phyloP scores from a whole-genome alignment of 169 alveolate species.

The Perkinsus marinus region DNA sequence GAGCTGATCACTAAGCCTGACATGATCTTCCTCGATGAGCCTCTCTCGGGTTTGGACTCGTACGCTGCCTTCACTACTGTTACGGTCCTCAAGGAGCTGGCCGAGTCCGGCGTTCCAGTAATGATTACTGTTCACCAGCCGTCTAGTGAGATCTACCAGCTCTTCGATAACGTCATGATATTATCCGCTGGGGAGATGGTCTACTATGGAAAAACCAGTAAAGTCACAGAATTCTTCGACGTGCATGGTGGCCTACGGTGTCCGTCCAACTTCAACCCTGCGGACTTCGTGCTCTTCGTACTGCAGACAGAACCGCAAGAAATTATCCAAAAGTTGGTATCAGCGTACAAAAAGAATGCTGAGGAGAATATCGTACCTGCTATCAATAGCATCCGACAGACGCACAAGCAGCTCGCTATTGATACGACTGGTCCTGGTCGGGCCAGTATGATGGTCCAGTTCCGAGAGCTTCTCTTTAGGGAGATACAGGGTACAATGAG shows the following conservation, averaged over 20 bases:
- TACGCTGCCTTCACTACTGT: constrained; percentile 54
- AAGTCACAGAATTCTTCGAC: not conserved
- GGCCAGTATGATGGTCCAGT: not conserved
- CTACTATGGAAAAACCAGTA: constrained; percentile 32
- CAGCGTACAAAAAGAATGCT: not conserved
- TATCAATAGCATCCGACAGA: not conserved
- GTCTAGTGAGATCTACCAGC: constrained; percentile 37
- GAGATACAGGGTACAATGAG: not conserved
- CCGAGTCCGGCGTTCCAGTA: constrained; percentile 51
- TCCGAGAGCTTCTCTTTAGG: not conserved
- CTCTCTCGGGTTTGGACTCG: constrained; percentile 73
- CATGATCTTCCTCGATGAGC: constrained; percentile 69
- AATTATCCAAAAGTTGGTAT: not conserved
- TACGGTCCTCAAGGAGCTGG: constrained; percentile 39
- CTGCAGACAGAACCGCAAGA: not conserved
- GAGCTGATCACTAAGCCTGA: constrained; percentile 74
- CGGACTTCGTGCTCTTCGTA: constrained; percentile 12
- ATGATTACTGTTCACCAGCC: constrained; percentile 61
- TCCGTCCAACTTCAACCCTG: constrained; percentile 28
- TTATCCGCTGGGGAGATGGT: constrained; percentile 46
- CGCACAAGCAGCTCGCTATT: not conserved
- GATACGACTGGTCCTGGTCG: not conserved
- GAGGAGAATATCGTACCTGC: not conserved
- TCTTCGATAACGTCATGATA: constrained; percentile 48
- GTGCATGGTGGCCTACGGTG: constrained; percentile 14